Percentiles rank a stretch among this genome's conserved stretches.
These are phyloP conservation scores for Aspergillus panamensis DNA, from an alignment of 495 filamentous ascomycete genomes.

Conservation along the genomic window DNA sequence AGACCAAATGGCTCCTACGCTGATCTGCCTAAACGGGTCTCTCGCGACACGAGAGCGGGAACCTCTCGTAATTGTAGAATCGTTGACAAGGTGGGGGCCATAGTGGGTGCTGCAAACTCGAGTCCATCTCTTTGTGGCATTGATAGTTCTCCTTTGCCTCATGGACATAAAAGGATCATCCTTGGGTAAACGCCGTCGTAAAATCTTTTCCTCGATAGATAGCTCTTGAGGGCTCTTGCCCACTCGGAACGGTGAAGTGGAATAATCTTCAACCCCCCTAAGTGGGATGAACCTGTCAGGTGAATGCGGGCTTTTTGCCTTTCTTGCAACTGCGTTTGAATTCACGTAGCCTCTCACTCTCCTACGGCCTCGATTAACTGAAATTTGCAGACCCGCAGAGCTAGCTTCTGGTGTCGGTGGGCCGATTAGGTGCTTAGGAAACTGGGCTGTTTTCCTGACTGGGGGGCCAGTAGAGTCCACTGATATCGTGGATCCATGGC, in stretches of 20 bases:
- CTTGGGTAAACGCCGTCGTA: constrained; percentile 52
- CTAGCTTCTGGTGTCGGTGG: not conserved
- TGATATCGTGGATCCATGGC: constrained; percentile 2
- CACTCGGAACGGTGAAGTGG: constrained; percentile 58
- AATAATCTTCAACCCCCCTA: constrained; percentile 42
- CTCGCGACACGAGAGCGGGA: constrained; percentile 6
- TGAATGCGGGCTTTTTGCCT: constrained; percentile 22
- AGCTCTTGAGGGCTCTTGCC: constrained; percentile 60
- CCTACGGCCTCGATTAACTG: constrained; percentile 17
- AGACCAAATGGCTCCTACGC: constrained; percentile 72
- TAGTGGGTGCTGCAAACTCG: constrained; percentile 28
- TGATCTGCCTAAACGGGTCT: constrained; percentile 44
- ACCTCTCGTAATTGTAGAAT: constrained; percentile 17
- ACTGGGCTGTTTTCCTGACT: not conserved
- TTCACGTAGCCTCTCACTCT: constrained; percentile 14
- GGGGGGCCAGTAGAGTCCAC: not conserved
- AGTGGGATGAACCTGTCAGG: constrained; percentile 70
- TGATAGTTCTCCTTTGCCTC: constrained; percentile 15
- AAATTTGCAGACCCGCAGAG: not conserved
- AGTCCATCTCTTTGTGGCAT: constrained; percentile 22
- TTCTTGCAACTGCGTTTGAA: constrained; percentile 1
- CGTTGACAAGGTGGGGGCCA: constrained; percentile 37
- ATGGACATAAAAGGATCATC: constrained; percentile 64
- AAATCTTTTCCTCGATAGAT: constrained; percentile 55
- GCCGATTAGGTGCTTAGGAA: constrained; percentile 1